Percentiles rank a stretch among this genome's conserved stretches.
These are phyloP conservation scores for Astragalus membranaceus DNA, from an alignment of 306 rosid species.

Conservation along the genomic window DNA sequence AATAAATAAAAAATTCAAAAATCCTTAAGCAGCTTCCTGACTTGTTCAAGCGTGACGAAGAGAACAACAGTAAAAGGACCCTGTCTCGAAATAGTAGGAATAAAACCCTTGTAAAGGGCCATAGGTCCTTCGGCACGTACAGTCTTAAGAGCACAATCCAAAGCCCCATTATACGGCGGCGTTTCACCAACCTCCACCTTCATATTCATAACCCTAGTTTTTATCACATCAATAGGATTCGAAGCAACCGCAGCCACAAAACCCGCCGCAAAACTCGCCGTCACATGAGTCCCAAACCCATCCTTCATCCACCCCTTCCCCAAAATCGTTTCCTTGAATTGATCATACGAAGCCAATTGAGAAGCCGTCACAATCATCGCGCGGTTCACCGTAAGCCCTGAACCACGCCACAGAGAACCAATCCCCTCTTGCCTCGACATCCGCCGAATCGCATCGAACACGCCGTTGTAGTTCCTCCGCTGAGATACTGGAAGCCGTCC, in stretches of 20 bases:
- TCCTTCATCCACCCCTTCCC: constrained; percentile 52
- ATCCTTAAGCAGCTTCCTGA: constrained; percentile 53
- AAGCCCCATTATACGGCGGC: constrained; percentile 61
- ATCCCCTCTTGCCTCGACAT: constrained; percentile 68
- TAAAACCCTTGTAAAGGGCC: constrained; percentile 81
- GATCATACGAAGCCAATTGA: constrained; percentile 76
- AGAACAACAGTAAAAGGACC: constrained; percentile 85
- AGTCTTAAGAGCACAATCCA: constrained; percentile 70
- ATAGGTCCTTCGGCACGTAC: constrained; percentile 69
- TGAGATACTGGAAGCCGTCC: constrained; percentile 60
- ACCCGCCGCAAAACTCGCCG: constrained; percentile 84
- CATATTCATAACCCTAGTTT: constrained; percentile 92
- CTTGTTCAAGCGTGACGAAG: constrained; percentile 83
- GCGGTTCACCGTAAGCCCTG: constrained; percentile 79
- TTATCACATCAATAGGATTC: constrained; percentile 85
- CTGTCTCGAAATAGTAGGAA: constrained; percentile 80
- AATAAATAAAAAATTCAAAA: too few relatives aligned
- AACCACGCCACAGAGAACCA: constrained; percentile 82
- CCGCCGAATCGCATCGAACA: constrained; percentile 51
- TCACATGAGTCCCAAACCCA: constrained; percentile 71
- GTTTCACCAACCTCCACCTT: constrained; percentile 49
- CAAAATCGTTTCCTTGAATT: constrained; percentile 62
- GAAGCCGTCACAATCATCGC: constrained; percentile 96
- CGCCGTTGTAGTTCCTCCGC: constrained; percentile 69
- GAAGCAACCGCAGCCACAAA: constrained; percentile 87